Percentiles rank a stretch among this genome's conserved stretches.
These are phyloP conservation scores for Coemansia sp. DNA, from an alignment of 192 early-diverging fungal genomes.

Conservation along the genomic window DNA sequence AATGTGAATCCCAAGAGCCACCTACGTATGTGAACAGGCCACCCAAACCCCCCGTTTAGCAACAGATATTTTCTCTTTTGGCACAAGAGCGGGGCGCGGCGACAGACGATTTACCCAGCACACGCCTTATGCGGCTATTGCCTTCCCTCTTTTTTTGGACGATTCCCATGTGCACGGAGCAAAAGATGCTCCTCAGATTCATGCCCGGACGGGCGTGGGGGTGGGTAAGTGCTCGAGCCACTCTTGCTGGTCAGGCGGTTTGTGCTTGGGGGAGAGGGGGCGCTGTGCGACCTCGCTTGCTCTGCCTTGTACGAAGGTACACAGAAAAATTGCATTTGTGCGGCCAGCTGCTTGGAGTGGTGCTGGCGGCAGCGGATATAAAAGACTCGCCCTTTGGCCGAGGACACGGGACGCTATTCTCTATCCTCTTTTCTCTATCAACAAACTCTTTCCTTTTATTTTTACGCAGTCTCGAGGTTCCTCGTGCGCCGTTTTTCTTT, in stretches of 20 bases:
- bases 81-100: not conserved
- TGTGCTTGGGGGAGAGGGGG: not conserved
- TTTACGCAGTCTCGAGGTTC: not conserved
- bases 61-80: not conserved
- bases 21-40: not conserved
- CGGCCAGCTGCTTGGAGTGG: not conserved
- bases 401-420: not conserved
- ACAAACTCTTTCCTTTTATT: not conserved
- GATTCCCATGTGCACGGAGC: conserved; percentile 5
- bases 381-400: not conserved
- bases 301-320: not conserved
- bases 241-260: conserved; percentile 1
- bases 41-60: not conserved
- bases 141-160: not conserved
- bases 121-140: not conserved
- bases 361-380: not conserved
- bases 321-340: not conserved
- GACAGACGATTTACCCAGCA: conserved; percentile 6
- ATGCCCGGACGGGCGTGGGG: conserved; percentile 1
- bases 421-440: not conserved
- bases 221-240: conserved; percentile 4
- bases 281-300: not conserved
- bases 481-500: not conserved
- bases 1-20: not conserved
- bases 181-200: not conserved